Evolutionary conservation across 306 rosid genomes (phyloP).

Genomic region (Spatholobus suberectus): DNA sequence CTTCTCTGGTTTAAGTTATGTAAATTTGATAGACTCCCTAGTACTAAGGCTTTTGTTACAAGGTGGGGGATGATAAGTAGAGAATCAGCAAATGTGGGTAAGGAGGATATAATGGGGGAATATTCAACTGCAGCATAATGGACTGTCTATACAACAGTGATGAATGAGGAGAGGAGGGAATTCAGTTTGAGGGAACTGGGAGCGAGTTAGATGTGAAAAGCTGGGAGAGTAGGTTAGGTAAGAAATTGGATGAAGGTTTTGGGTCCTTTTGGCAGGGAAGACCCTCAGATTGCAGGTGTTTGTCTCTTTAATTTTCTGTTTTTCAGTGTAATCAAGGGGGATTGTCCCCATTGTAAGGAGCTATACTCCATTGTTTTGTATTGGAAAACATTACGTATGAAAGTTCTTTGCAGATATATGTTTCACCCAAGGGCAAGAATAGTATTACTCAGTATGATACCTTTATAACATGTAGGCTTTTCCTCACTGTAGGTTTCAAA

Average conservation of each 20-base stretch:
- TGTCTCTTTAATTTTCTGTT: slow-evolving; percentile 12
- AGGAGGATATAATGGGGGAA: slow-evolving; percentile 4
- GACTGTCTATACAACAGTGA: neutral
- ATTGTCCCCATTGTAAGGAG: neutral
- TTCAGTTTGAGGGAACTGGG: neutral
- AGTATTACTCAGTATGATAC: neutral
- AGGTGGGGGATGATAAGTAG: slow-evolving; percentile 13
- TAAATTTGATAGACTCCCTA: slow-evolving; percentile 1
- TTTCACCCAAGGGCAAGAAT: neutral
- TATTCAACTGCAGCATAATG: neutral
- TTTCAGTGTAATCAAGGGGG: neutral
- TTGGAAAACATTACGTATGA: neutral
- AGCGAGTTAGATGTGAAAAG: neutral
- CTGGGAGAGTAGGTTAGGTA: slow-evolving; percentile 7
- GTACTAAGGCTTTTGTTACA: neutral
- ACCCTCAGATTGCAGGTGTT: neutral
- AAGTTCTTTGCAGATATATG: neutral
- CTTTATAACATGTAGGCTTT: neutral
- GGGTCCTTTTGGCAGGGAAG: neutral
- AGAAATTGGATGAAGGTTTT: neutral
- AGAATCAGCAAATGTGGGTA: neutral
- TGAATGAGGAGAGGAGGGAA: neutral
- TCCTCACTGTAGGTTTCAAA: slow-evolving; percentile 15
- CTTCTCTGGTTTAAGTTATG: slow-evolving; percentile 8
- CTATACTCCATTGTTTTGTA: neutral